Evolutionary conservation across 2,329 filamentous ascomycete genomes (phyloP).

Genomic region (Alternaria sp.): DNA sequence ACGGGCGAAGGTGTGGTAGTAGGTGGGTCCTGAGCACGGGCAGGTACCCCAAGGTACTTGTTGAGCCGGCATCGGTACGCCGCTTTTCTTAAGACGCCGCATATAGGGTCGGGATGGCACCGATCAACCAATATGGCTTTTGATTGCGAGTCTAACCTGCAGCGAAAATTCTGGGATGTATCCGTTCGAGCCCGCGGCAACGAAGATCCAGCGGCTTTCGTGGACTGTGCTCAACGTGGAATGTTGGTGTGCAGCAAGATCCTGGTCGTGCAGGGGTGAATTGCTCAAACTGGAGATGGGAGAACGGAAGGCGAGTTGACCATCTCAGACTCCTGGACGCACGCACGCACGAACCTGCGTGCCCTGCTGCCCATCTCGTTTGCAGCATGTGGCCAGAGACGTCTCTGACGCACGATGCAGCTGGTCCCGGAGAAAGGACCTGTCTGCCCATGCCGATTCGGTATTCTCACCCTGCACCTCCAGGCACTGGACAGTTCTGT

Average conservation of each 20-base stretch:
- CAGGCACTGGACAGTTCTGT: slow-evolving; percentile 40
- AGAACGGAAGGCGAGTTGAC: slow-evolving; percentile 32
- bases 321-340: slow-evolving; percentile 34
- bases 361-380: slow-evolving; percentile 45
- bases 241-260: slow-evolving; percentile 41
- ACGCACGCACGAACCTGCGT: slow-evolving; percentile 35
- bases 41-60: slow-evolving; percentile 42
- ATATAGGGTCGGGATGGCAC: slow-evolving; percentile 45
- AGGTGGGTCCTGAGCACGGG: slow-evolving; percentile 35
- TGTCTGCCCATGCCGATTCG: slow-evolving; percentile 41
- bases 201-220: slow-evolving; percentile 46
- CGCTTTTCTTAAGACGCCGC: slow-evolving; percentile 29
- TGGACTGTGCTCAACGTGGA: slow-evolving; percentile 49
- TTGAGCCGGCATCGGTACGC: slow-evolving; percentile 45
- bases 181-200: slow-evolving; percentile 46
- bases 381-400: slow-evolving; percentile 46
- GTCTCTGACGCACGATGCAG: slow-evolving; percentile 47
- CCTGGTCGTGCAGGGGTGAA: slow-evolving; percentile 34
- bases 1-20: slow-evolving; percentile 19
- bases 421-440: slow-evolving; percentile 44
- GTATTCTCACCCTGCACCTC: slow-evolving; percentile 46
- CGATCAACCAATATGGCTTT: slow-evolving; percentile 50
- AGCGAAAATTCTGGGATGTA: slow-evolving; percentile 43
- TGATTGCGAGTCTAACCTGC: slow-evolving; percentile 47
- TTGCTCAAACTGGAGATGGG: slow-evolving; percentile 39